Evolutionary conservation across 1,139 yeast species (phyloP), one percentile per base, ranked within the genome.

Genomic region (Taphrina confusa): DNA sequence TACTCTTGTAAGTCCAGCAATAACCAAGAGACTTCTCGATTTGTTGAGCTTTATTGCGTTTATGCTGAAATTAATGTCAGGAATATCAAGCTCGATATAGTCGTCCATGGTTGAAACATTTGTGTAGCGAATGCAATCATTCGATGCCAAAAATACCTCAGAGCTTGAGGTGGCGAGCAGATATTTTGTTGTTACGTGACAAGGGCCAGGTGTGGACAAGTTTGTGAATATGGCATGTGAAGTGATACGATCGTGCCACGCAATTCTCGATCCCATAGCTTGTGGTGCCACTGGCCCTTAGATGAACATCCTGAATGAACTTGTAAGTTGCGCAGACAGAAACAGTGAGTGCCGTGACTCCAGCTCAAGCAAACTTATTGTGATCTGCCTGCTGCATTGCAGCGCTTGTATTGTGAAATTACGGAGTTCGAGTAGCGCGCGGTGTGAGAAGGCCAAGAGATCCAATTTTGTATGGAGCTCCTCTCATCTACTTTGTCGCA

Each of bases 141-240:
- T 55, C 31, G 51, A 25, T 16, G 64, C 64, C 12, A 62, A 45
- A 20, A 61, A 62, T 31, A 62, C 28, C 30, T 61, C 63, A 14
- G 63, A 33, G 4, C 54, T 55, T 11, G 44, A 14, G 22, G 39
- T 16, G 3, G 57, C 62, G 22, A 60, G 30, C 12, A 56, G 40
- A 12, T 34, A 39, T 12, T 45, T 8, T 8, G 2, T 16, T n/a
- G 4, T n/a, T 11, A 5, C 8, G 18, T 22, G 51, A 4, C 28
- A 9, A 12, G 34, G 18, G 28, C 28, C 49, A 14, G 42, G 25
- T 0, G 22, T 6, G 2, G 42, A 37, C n/a, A 37, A 18, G 8
- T 37, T 22, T 25, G 18, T 25, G 42, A 37, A 37, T 37, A 37
- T 8, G 5, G n/a, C n/a, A 18, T 37, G 42, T 5, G 18, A 18